phyloP scores from a whole-genome alignment of 108 stramenopile genomes.

The Skeletonema costatum region DNA sequence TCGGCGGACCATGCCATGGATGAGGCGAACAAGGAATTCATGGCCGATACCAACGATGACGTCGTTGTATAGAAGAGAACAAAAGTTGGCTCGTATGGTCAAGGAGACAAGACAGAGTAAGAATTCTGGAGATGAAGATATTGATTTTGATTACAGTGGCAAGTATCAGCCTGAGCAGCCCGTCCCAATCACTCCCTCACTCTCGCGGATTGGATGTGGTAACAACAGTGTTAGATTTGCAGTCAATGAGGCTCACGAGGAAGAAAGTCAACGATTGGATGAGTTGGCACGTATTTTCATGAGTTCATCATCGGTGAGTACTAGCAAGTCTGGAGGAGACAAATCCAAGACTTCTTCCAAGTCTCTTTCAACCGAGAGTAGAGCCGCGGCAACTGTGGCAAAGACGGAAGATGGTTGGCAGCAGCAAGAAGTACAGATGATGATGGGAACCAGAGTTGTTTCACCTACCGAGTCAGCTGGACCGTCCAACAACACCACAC shows the following conservation, averaged over 20 bases:
- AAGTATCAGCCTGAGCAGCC: not conserved
- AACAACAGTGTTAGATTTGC: slow-evolving; percentile 3
- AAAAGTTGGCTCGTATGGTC: not conserved
- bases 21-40: slow-evolving; percentile 28
- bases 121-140: not conserved
- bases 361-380: not conserved
- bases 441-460: not conserved
- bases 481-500: not conserved
- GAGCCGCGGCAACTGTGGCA: not conserved
- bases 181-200: slow-evolving; percentile 2
- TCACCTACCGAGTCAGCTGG: not conserved
- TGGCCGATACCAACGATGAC: slow-evolving; percentile 7
- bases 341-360: not conserved
- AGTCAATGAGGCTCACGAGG: slow-evolving; percentile 8
- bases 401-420: slow-evolving; percentile 2
- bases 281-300: slow-evolving; percentile 25
- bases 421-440: not conserved
- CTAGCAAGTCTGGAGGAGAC: not conserved
- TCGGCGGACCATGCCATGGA: slow-evolving; percentile 32
- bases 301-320: slow-evolving; percentile 13
- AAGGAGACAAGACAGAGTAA: not conserved
- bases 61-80: not conserved
- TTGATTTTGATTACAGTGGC: slow-evolving; percentile 33
- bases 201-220: not conserved
- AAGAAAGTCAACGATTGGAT: slow-evolving; percentile 44